Conservation (phyloP, 345 rosid genomes). For the Orychophragmus violaceus region DNA sequence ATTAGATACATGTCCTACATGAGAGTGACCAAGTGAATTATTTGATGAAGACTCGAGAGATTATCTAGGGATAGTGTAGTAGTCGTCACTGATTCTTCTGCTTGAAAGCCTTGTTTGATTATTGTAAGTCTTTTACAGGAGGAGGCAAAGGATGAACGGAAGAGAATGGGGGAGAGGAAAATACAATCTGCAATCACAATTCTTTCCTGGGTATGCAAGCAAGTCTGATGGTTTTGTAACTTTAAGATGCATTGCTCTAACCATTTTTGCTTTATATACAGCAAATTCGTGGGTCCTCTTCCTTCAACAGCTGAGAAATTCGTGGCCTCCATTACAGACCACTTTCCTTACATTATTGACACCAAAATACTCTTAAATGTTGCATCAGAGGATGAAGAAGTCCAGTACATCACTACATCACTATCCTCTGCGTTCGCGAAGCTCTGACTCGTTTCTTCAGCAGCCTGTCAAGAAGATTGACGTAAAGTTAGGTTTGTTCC, state of each 20-base stretch:
- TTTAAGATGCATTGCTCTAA: neutral
- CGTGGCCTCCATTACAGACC: slow-evolving; percentile 45
- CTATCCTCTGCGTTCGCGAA: slow-evolving; percentile 60
- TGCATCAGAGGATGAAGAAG: slow-evolving; percentile 55
- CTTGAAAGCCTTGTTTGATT: neutral
- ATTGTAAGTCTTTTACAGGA: slow-evolving; percentile 39
- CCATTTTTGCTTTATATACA: slow-evolving; percentile 33
- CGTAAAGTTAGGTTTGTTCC: slow-evolving; percentile 60
- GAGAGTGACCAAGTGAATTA: neutral
- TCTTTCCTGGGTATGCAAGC: slow-evolving; percentile 71
- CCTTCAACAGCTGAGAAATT: slow-evolving; percentile 75
- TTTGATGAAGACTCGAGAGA: neutral
- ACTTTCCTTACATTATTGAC: slow-evolving; percentile 70
- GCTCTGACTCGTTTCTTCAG: slow-evolving; percentile 24
- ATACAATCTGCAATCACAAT: slow-evolving; percentile 71
- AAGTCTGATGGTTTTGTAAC: slow-evolving; percentile 17
- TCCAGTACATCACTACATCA: slow-evolving; percentile 66
- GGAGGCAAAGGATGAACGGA: slow-evolving; percentile 59
- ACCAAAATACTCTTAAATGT: slow-evolving; percentile 75
- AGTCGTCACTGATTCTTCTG: no score
- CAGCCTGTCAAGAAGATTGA: slow-evolving; percentile 61
- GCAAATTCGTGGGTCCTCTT: slow-evolving; percentile 78
- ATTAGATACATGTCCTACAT: no score
- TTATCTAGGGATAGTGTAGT: no score
- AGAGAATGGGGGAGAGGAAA: slow-evolving; percentile 43